These are phyloP conservation scores for Rhizoclosmatium globosum DNA, from an alignment of 192 early-diverging fungal genomes.

Conservation along the genomic window DNA sequence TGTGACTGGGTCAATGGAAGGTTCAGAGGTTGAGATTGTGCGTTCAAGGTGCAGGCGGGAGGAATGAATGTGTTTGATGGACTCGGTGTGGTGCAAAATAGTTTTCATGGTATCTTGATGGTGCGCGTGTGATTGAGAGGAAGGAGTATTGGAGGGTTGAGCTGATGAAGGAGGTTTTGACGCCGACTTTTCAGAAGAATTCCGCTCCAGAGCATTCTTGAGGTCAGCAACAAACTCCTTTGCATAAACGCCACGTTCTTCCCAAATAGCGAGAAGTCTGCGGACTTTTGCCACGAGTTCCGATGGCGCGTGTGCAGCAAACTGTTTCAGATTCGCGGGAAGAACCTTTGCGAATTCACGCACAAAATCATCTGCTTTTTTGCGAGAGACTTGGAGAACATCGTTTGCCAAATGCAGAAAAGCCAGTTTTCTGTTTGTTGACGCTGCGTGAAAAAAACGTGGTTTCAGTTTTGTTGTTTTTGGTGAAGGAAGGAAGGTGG, in stretches of 20 bases:
- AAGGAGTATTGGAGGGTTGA: background rate
- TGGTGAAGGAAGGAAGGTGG: background rate
- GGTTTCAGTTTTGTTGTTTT: no score
- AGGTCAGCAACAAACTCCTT: constrained; percentile 31
- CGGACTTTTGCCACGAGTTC: constrained; percentile 28
- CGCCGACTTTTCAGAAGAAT: background rate
- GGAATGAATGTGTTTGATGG: constrained; percentile 28
- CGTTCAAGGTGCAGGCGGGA: constrained; percentile 28
- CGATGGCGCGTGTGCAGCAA: constrained; percentile 20
- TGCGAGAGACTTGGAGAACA: constrained; percentile 50
- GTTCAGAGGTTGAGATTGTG: constrained; percentile 14
- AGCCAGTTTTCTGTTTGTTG: constrained; percentile 36
- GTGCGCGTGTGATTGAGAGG: no score
- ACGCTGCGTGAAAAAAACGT: background rate
- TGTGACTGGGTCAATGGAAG: background rate
- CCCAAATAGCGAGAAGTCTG: constrained; percentile 44
- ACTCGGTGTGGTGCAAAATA: constrained; percentile 27
- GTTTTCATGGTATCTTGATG: constrained; percentile 19
- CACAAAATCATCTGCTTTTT: constrained; percentile 51
- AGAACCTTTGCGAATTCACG: constrained; percentile 47
- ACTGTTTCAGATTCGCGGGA: constrained; percentile 34
- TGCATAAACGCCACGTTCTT: constrained; percentile 44
- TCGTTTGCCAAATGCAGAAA: constrained; percentile 57
- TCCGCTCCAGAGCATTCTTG: background rate
- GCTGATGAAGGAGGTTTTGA: background rate